Evolutionary conservation across 805 yeast genomes (phyloP).

Genomic region (Pachysolen tannophilus): DNA sequence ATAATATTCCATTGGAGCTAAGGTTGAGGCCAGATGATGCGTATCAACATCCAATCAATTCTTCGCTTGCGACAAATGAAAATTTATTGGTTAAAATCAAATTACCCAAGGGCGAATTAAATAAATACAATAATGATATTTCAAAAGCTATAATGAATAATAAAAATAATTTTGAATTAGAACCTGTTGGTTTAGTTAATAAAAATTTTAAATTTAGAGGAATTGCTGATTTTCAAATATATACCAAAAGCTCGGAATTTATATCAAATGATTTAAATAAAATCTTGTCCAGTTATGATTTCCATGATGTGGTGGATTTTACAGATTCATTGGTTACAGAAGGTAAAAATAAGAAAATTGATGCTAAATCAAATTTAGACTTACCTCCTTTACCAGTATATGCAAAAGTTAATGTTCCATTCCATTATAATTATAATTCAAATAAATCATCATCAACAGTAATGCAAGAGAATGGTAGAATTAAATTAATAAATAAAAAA

Average conservation of each 20-base stretch:
- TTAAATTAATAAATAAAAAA: slow-evolving; percentile 37
- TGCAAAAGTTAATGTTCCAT: slow-evolving; percentile 70
- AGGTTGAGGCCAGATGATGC: slow-evolving; percentile 25
- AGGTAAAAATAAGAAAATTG: slow-evolving; percentile 9
- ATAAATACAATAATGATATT: slow-evolving; percentile 32
- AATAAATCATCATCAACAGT: slow-evolving; percentile 46
- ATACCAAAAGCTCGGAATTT: slow-evolving; percentile 49
- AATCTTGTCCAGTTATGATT: slow-evolving; percentile 23
- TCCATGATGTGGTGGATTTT: slow-evolving; percentile 21
- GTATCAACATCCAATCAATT: slow-evolving; percentile 53
- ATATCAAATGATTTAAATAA: slow-evolving; percentile 20
- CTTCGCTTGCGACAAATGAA: slow-evolving; percentile 43
- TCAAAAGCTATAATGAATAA: slow-evolving; percentile 33
- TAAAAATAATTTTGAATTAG: slow-evolving; percentile 31
- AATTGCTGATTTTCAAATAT: slow-evolving; percentile 80
- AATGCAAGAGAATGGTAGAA: slow-evolving; percentile 47
- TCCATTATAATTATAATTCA: slow-evolving; percentile 67
- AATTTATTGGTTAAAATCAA: slow-evolving; percentile 51
- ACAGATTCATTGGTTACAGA: neutral
- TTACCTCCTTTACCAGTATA: slow-evolving; percentile 85
- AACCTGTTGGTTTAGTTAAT: slow-evolving; percentile 62
- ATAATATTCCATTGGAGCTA: slow-evolving; percentile 18
- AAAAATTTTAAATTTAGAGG: slow-evolving; percentile 72
- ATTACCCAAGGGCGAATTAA: slow-evolving; percentile 47
- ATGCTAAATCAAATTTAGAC: slow-evolving; percentile 36